phyloP scores from a whole-genome alignment of 2,329 filamentous ascomycete genomes.

The Scolecobasidium constrictum region DNA sequence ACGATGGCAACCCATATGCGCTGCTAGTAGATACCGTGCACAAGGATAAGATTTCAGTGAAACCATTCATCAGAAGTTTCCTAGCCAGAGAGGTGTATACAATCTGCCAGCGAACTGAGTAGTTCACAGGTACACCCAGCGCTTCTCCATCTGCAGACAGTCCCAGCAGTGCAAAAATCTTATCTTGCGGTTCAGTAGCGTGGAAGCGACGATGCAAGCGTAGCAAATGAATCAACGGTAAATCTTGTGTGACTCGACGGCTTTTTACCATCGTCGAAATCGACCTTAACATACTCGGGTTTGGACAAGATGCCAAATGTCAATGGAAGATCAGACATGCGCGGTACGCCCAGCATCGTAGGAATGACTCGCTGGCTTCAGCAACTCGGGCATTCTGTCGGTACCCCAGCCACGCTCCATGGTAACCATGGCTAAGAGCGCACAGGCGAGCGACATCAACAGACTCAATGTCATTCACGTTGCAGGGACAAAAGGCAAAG shows the following conservation, averaged over 20 bases:
- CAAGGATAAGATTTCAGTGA: conserved; percentile 9
- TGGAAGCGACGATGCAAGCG: not conserved
- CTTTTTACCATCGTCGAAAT: conserved; percentile 2
- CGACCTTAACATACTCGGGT: not conserved
- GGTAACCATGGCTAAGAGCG: not conserved
- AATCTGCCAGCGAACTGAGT: not conserved
- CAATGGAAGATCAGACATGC: conserved; percentile 9
- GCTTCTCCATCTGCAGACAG: not conserved
- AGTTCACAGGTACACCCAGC: not conserved
- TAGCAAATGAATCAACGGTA: not conserved
- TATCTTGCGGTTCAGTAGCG: not conserved
- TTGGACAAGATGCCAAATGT: conserved; percentile 6
- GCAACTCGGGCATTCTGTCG: conserved; percentile 10
- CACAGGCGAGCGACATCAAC: conserved; percentile 49
- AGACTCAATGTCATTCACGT: conserved; percentile 72
- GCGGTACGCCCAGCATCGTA: conserved; percentile 12
- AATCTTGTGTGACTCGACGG: not conserved
- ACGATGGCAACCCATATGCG: not conserved
- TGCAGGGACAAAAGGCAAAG: conserved; percentile 95
- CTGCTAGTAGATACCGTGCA: conserved; percentile 8
- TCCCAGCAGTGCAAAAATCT: not conserved
- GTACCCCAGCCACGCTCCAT: not conserved
- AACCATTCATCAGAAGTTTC: conserved; percentile 11
- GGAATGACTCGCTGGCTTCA: conserved; percentile 14
- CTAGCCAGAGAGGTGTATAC: conserved; percentile 8